Evolutionary conservation across 371 early-diverging fungal genomes (phyloP), one percentile per base, ranked within the genome.

Genomic region (Thermomucor indicae-seudaticae): DNA sequence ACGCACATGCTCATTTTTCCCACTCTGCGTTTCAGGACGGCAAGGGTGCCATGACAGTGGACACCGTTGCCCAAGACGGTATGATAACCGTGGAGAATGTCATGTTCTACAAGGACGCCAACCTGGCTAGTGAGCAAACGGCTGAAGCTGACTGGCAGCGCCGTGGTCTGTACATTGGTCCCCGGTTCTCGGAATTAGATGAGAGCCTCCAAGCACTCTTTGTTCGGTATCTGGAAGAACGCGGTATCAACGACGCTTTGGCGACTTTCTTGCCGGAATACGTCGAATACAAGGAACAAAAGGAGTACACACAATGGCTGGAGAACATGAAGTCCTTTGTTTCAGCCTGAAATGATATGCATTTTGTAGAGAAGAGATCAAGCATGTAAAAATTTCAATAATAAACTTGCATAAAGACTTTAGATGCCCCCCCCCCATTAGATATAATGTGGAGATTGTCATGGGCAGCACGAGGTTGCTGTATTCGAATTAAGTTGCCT

Each of bases 81-180:
- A 76, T 86, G 43, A 89, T 95, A 65, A 80, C 89, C 57, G 80
- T 97, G 55, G 92, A 94, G 55, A 81, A 78, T 55, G 85, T 91
- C 50, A 75, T 86, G 60, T 89, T 80, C 71, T 75, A 80, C 67
- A 75, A 80, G 52, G 85, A 89, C 54, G 59, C 70, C 29, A 76
- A 83, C 41, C 57, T 89, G 10, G 91, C 91, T 22, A 57, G 51
- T 19, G 83, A 86, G 46, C 75, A 78, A 44, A 79, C 88, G 47
- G 85, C 89, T 37, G 94, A 95, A 67, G 88, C 85, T 50, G 95
- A 97, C 77, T 96, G 93, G 92, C 79, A 84, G 65, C 86, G 95
- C 53, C 83, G 90, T 53, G 90, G 91, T 46, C 66, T 80, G 30
- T 97, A 94, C 80, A 81, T 86, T 49, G 97, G 97, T 19, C 97